A percentile compares a stretch with the other conserved stretches of the same genome.
phyloP scores from a whole-genome alignment of 208 protist genomes.

The Acanthamoeba triangularis region DNA sequence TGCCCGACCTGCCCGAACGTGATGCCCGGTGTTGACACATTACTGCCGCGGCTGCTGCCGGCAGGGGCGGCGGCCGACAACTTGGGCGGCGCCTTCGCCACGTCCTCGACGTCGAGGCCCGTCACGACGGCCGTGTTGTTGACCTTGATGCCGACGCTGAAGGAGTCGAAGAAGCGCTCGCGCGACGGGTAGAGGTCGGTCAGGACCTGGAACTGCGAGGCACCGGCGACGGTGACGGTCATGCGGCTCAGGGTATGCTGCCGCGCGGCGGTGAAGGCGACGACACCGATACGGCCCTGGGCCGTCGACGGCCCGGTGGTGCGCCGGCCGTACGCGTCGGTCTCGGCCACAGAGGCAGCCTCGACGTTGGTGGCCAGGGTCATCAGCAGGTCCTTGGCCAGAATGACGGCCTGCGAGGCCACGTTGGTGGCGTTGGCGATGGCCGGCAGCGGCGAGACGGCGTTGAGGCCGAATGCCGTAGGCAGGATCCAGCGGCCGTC shows the following conservation, averaged over 20 bases:
- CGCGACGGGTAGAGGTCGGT: constrained; percentile 7
- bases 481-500: constrained; percentile 47
- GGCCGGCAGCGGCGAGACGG: not conserved
- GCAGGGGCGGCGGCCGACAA: not conserved
- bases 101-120: not conserved
- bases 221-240: not conserved
- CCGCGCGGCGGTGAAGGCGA: not conserved
- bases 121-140: constrained; percentile 20
- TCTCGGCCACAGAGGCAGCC: not conserved
- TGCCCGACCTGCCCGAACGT: not conserved
- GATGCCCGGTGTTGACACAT: not conserved
- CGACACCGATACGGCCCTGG: not conserved
- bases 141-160: not conserved
- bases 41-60: no score
- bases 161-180: constrained; percentile 36
- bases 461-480: not conserved
- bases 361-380: not conserved
- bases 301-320: not conserved
- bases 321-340: not conserved
- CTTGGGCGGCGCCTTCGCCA: not conserved
- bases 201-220: not conserved
- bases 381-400: constrained; percentile 6
- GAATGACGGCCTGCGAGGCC: not conserved
- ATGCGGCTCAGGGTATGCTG: not conserved
- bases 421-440: constrained; percentile 39